A percentile compares a stretch with the other conserved stretches of the same genome.
Evolutionary conservation across 768 basidiomycete genomes (phyloP).

Genomic region (Lactifluus hygrophoroides): DNA sequence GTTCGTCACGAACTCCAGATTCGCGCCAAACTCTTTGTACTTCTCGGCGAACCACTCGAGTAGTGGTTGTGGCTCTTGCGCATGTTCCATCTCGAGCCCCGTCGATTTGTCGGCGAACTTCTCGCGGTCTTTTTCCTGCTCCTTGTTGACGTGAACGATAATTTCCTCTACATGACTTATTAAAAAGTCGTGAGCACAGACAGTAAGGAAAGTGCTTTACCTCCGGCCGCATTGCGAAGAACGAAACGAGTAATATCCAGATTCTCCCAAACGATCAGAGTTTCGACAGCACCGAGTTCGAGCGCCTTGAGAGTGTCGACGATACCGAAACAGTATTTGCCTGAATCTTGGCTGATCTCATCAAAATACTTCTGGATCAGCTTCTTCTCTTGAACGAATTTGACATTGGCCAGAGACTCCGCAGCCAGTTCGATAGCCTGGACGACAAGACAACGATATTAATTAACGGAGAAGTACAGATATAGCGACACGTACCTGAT

Average conservation of each 20-base stretch:
- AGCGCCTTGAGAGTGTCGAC: slow-evolving; percentile 95
- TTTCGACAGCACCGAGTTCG: slow-evolving; percentile 95
- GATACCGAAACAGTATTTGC: slow-evolving; percentile 95
- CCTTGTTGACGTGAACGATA: slow-evolving; percentile 67
- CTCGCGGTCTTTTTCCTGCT: slow-evolving; percentile 87
- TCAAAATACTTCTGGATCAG: slow-evolving; percentile 98
- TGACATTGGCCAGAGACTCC: slow-evolving; percentile 95
- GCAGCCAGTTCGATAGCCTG: slow-evolving; percentile 96
- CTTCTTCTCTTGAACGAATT: slow-evolving; percentile 98
- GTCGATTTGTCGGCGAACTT: slow-evolving; percentile 96
- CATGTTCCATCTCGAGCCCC: slow-evolving; percentile 91
- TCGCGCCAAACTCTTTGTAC: slow-evolving; percentile 96
- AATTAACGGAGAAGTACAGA: background rate
- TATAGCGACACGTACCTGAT: slow-evolving; percentile 56
- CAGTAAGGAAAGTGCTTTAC: slow-evolving; percentile 35
- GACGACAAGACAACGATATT: background rate
- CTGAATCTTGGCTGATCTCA: slow-evolving; percentile 96
- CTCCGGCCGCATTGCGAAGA: slow-evolving; percentile 87
- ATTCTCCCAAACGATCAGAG: slow-evolving; percentile 97
- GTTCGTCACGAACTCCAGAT: slow-evolving; percentile 93
- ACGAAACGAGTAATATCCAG: slow-evolving; percentile 83
- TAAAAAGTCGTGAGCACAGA: background rate
- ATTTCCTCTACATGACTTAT: slow-evolving; percentile 55
- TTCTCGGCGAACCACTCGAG: slow-evolving; percentile 99
- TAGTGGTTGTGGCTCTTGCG: slow-evolving; percentile 69